phyloP scores from a whole-genome alignment of 2,329 filamentous ascomycete species.

The Cordyceps tenuipes region DNA sequence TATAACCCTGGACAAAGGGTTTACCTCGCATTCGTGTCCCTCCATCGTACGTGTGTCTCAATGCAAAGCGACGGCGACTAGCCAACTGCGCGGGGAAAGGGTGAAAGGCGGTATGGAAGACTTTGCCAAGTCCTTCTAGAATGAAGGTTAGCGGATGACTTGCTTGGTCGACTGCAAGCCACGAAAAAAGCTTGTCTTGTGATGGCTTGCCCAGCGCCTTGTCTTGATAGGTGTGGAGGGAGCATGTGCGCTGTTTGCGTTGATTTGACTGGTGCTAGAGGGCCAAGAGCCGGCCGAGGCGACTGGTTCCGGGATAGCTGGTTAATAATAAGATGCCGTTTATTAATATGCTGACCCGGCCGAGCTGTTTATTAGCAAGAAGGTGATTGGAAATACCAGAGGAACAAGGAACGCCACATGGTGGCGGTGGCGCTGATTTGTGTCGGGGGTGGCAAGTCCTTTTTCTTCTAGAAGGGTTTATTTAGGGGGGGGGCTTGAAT shows the following conservation, averaged over 20 bases:
- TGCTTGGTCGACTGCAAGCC: neutral
- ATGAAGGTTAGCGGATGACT: neutral
- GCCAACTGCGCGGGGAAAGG: no score
- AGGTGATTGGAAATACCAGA: neutral
- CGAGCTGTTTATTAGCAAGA: no score
- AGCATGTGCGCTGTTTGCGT: neutral
- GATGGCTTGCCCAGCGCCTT: neutral
- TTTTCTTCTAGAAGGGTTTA: neutral
- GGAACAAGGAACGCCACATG: neutral
- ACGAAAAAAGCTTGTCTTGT: conserved; percentile 7
- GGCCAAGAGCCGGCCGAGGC: neutral
- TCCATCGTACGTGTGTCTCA: no score
- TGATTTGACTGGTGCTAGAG: neutral
- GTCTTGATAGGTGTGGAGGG: no score
- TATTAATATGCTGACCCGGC: no score
- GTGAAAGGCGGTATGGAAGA: neutral
- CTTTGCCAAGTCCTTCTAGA: neutral
- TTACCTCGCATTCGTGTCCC: no score
- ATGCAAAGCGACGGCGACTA: neutral
- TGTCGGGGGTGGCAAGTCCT: neutral
- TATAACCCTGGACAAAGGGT: no score
- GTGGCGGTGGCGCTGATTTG: neutral
- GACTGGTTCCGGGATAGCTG: neutral
- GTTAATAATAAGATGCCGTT: neutral
- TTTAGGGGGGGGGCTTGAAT: neutral